Base-by-base conservation (phyloP, 2,329 filamentous ascomycete species). In the Coniosporium uncinatum region DNA sequence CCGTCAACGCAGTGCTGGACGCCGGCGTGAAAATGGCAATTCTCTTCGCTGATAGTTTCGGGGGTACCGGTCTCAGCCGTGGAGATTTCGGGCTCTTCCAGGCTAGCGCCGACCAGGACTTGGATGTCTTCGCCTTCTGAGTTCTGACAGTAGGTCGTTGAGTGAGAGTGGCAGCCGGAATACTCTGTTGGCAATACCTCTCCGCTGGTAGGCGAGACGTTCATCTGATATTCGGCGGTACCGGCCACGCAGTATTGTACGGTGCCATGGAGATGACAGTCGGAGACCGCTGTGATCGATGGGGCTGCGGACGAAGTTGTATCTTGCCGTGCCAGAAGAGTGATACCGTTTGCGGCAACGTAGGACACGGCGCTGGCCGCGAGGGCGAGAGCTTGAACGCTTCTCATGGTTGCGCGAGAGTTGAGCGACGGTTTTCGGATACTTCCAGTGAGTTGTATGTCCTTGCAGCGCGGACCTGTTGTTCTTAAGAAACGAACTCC, bases 21-120 rank as follows among this genome's bases (percentile, higher is more conserved):
- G 29, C 83, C 83, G 8, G 83, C 83, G 50, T 89, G 84, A 59
- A 83, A 86, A 54, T 89, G 85, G 50, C 83, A 88, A 50, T 76
- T 69, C 47, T 8, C n/a, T 29, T 55, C 51, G 24, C 24, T 29
- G 8, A 29, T 29, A n/a, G 24, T 29, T n/a, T n/a, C n/a, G 8
- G 8, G 8, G 8, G 24, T 29, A n/a, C n/a, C 24, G 8, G 8
- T n/a, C 24, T 29, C 24, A 29, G 24, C n/a, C 8, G 24, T n/a
- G 1, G 53, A 52, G 3, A 52, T 52, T 14, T 70, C 66, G 19
- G 64, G 58, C 33, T 29, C 24, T n/a, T n/a, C n/a, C n/a, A n/a
- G n/a, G n/a, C n/a, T n/a, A n/a, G n/a, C n/a, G n/a, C n/a, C n/a
- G n/a, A n/a, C n/a, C n/a, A n/a, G n/a, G 24, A 29, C 8, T 29